Evolutionary conservation across 345 rosid species (phyloP).

Genomic region (Schrenkiella parvula): DNA sequence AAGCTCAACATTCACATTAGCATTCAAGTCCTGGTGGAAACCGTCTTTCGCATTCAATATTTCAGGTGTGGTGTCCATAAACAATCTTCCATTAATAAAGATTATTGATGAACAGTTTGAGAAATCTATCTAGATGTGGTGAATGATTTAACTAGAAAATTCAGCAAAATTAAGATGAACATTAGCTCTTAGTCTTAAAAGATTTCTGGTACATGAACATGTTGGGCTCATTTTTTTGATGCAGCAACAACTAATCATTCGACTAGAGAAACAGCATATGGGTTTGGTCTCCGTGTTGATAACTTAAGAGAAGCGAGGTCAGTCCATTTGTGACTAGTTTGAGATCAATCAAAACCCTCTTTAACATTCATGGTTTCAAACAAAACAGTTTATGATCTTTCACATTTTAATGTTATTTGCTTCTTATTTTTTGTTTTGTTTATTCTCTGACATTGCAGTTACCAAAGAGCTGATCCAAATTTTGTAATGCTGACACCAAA

Average conservation of each 20-base stretch:
- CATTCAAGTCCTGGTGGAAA: constrained; percentile 98
- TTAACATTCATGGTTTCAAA: neutral
- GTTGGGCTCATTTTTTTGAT: constrained; percentile 17
- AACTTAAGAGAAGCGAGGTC: constrained; percentile 84
- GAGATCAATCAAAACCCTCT: neutral
- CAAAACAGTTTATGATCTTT: neutral
- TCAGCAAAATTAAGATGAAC: neutral
- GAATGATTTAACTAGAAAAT: neutral
- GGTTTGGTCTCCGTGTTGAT: constrained; percentile 80
- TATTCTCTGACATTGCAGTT: constrained; percentile 44
- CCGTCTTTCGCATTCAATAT: constrained; percentile 79
- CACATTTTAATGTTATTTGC: neutral
- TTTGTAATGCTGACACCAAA: constrained; percentile 80
- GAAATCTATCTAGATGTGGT: neutral
- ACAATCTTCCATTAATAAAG: neutral
- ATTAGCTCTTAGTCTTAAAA: neutral
- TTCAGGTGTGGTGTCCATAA: constrained; percentile 43
- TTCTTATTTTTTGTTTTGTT: neutral
- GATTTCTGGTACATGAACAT: neutral
- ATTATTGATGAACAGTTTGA: neutral
- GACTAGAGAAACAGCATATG: constrained; percentile 45
- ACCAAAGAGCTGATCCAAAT: constrained; percentile 92
- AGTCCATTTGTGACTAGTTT: neutral
- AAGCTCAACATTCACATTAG: constrained; percentile 66
- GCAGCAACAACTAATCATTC: constrained; percentile 67